Evolutionary conservation across 164 flowering plant species (phyloP).

Genomic region (Berberis vulgaris): DNA sequence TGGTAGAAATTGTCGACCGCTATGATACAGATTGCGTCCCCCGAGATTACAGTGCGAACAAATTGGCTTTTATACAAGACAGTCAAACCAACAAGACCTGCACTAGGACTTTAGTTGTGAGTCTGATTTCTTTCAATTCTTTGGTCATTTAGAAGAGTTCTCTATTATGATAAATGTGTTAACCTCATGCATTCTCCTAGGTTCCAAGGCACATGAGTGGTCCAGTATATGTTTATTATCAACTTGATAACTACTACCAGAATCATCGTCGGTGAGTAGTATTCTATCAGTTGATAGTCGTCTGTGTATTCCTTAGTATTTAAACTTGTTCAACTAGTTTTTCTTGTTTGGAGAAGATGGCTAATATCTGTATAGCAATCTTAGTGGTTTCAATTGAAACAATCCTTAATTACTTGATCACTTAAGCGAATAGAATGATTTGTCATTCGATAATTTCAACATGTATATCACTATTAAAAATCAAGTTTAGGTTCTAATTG

Average conservation of each 20-base stretch:
- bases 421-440: no score
- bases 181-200: background rate
- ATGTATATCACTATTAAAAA: no score
- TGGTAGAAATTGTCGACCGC: slow-evolving; percentile 4
- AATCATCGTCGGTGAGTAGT: slow-evolving; percentile 2
- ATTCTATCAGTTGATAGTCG: no score
- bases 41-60: background rate
- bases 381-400: no score
- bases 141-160: background rate
- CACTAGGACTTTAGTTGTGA: background rate
- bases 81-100: slow-evolving; percentile 2
- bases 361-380: no score
- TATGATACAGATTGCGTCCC: slow-evolving; percentile 3
- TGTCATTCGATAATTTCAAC: no score
- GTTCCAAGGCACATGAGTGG: background rate
- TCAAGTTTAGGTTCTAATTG: no score
- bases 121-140: background rate
- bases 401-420: no score
- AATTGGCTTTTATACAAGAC: background rate
- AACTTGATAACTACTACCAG: slow-evolving; percentile 3
- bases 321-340: background rate
- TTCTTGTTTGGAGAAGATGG: background rate
- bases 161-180: background rate
- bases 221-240: slow-evolving; percentile 1
- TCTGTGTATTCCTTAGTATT: background rate